These are phyloP conservation scores for Golovinomyces cichoracearum DNA, from an alignment of 2,329 filamentous ascomycete species.

Conservation along the genomic window DNA sequence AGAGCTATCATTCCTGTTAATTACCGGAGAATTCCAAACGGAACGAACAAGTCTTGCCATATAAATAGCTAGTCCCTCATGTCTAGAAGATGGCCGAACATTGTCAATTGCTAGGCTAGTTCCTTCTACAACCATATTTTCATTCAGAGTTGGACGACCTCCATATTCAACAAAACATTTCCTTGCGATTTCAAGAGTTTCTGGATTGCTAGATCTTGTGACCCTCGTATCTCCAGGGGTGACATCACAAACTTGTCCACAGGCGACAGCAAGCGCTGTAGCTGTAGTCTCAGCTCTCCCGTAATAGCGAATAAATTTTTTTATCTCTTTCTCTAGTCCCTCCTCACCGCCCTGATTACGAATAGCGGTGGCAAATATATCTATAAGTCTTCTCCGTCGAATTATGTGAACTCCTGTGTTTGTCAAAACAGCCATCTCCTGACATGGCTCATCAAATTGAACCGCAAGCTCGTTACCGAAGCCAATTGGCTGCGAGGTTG, in stretches of 20 bases:
- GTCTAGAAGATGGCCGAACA: conserved; percentile 65
- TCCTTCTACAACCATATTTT: conserved; percentile 39
- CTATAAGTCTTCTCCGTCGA: conserved; percentile 58
- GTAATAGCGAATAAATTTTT: conserved; percentile 62
- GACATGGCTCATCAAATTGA: conserved; percentile 65
- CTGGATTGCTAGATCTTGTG: conserved; percentile 49
- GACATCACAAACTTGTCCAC: conserved; percentile 63
- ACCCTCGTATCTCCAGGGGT: conserved; percentile 44
- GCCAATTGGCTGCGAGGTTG: conserved; percentile 39
- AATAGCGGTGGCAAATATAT: conserved; percentile 69
- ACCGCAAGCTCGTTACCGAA: conserved; percentile 90
- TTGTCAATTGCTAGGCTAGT: conserved; percentile 46
- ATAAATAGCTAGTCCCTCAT: conserved; percentile 70
- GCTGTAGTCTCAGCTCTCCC: conserved; percentile 73
- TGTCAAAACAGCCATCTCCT: conserved; percentile 75
- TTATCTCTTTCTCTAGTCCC: conserved; percentile 55
- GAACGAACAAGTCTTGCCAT: conserved; percentile 67
- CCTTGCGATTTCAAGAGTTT: conserved; percentile 62
- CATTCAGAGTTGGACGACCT: conserved; percentile 60
- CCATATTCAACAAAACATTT: conserved; percentile 81
- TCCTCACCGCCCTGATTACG: conserved; percentile 50
- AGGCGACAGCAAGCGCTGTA: conserved; percentile 78
- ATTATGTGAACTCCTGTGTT: conserved; percentile 76
- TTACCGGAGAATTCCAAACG: conserved; percentile 61
- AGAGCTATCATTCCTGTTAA: conserved; percentile 29